phyloP scores from a whole-genome alignment of 2,329 filamentous ascomycete genomes.

The Fusarium sp. region DNA sequence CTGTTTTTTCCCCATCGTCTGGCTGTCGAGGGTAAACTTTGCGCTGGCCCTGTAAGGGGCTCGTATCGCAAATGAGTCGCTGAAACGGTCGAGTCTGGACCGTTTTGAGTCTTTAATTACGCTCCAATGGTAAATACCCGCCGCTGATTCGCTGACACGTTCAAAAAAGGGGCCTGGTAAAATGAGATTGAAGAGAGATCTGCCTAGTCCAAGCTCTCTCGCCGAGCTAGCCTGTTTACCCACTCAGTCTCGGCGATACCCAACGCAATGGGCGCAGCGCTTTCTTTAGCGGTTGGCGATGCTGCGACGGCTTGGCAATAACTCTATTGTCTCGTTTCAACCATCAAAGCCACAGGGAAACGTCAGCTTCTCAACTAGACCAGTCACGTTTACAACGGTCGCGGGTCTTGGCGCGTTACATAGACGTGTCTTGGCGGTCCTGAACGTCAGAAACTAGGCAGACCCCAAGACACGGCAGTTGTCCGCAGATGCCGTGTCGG shows the following conservation, averaged over 20 bases:
- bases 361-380: not conserved
- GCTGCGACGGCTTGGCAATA: not conserved
- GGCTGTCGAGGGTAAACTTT: not conserved
- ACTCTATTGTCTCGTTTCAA: not conserved
- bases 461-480: not conserved
- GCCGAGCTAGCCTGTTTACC: not conserved
- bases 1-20: not conserved
- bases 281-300: not conserved
- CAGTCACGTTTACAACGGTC: not conserved
- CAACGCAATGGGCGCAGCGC: not conserved
- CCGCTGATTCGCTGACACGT: not conserved
- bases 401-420: not conserved
- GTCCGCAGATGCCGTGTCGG: not conserved
- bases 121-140: not conserved
- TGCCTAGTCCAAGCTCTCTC: not conserved
- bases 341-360: conserved; percentile 5
- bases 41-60: not conserved
- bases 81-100: not conserved
- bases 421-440: not conserved
- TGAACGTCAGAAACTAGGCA: not conserved
- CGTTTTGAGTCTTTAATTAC: conserved; percentile 1
- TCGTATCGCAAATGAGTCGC: not conserved
- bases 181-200: not conserved
- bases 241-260: not conserved
- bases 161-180: not conserved